phyloP scores from a whole-genome alignment of 1,284 basidiomycete genomes.

The Quambalaria eucalypti region DNA sequence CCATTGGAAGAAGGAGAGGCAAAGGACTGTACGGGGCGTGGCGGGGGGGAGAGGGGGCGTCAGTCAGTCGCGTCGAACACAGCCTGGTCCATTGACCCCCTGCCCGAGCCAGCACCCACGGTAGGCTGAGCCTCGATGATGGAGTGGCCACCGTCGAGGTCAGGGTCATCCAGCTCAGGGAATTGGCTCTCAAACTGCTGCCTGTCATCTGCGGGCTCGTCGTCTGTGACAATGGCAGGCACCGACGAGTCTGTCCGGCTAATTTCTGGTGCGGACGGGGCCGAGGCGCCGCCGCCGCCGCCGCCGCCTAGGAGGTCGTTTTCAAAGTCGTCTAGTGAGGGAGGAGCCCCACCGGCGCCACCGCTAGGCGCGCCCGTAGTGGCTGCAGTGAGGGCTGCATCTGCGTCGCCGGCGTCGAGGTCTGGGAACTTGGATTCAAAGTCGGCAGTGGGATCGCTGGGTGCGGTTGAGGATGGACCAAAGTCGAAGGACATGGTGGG shows the following conservation, averaged over 20 bases:
- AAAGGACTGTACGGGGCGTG: not conserved
- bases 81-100: too few species aligned
- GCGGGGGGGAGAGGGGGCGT: not conserved
- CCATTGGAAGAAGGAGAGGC: conserved; percentile 27
- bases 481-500: conserved; percentile 34
- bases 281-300: conserved; percentile 5
- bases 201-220: conserved; percentile 58
- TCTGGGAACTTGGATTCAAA: conserved; percentile 55
- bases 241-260: too few species aligned
- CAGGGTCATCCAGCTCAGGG: conserved; percentile 63
- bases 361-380: conserved; percentile 4
- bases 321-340: conserved; percentile 9
- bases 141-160: conserved; percentile 9
- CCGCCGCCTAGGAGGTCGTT: conserved; percentile 10
- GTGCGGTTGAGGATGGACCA: conserved; percentile 11
- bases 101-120: not conserved
- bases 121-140: not conserved
- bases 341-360: conserved; percentile 6
- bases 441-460: conserved; percentile 42
- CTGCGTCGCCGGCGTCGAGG: conserved; percentile 49
- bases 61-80: not conserved
- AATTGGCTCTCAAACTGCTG: conserved; percentile 85
- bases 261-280: conserved; percentile 5
- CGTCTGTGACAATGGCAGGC: too few species aligned
- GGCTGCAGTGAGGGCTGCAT: conserved; percentile 59